A percentile compares a stretch with the other conserved stretches of the same genome.
Conservation (phyloP, 345 rosid genomes). For the Diplotaxis tenuifolia region DNA sequence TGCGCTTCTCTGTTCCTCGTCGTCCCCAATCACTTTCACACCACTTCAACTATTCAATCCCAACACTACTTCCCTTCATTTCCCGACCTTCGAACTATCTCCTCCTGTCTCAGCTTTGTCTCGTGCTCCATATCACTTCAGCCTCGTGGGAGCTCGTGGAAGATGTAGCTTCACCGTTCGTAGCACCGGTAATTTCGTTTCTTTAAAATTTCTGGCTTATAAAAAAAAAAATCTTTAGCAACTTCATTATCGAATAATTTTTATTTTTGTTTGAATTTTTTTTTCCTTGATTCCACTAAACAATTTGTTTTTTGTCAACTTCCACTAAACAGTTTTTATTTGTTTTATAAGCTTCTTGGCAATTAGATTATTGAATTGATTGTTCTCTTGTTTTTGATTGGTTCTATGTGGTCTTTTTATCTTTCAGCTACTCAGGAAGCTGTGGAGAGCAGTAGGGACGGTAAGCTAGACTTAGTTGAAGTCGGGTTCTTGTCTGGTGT, state of each 20-base stretch:
- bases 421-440: constrained; percentile 50
- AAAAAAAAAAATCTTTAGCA: not conserved
- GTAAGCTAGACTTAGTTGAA: constrained; percentile 54
- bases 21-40: constrained; percentile 35
- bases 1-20: constrained; percentile 44
- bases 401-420: constrained; percentile 4
- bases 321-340: not conserved
- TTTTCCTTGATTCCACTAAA: not conserved
- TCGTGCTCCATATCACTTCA: constrained; percentile 26
- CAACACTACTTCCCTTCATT: constrained; percentile 1
- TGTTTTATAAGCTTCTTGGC: not conserved
- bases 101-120: constrained; percentile 30
- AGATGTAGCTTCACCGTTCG: constrained; percentile 36
- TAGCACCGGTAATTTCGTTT: constrained; percentile 38
- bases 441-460: constrained; percentile 41
- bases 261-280: not conserved
- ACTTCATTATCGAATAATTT: not conserved
- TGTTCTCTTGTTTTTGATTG: not conserved
- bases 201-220: not conserved
- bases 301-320: not conserved
- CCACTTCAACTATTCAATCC: constrained; percentile 18
- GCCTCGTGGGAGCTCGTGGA: constrained; percentile 17
- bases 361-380: not conserved
- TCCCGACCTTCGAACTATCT: constrained; percentile 5
- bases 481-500: constrained; percentile 71